Percentiles rank a stretch among this genome's conserved stretches.
Conservation (phyloP, 768 basidiomycete genomes). For the Lentinula detonsa region DNA sequence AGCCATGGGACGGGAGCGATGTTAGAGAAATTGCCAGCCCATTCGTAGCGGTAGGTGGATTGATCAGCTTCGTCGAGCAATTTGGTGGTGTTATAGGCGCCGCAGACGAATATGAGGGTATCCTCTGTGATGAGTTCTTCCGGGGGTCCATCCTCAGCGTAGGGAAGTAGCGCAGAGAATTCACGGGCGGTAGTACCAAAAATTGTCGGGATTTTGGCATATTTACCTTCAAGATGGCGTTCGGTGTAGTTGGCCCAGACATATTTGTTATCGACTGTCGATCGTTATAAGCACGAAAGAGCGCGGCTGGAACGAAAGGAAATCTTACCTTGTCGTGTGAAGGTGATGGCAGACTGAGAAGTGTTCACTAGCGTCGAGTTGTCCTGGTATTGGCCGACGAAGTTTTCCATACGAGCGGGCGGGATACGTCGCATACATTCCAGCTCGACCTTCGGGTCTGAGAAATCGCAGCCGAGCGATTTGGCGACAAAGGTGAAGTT, state of each 20-base stretch:
- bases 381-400: conserved; percentile 9
- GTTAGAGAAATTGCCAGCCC: conserved; percentile 8
- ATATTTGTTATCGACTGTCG: conserved; percentile 4
- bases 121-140: background rate
- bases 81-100: conserved; percentile 2
- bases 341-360: conserved; percentile 5
- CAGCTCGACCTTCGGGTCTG: conserved; percentile 1
- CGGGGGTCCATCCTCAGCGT: conserved; percentile 8
- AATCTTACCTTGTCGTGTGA: background rate
- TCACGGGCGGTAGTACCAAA: conserved; percentile 8
- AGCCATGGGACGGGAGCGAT: conserved; percentile 5
- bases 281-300: background rate
- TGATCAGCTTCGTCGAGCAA: conserved; percentile 5
- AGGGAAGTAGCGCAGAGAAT: conserved; percentile 4
- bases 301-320: background rate
- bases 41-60: conserved; percentile 9
- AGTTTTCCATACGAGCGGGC: conserved; percentile 6
- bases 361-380: conserved; percentile 2
- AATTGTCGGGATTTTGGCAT: conserved; percentile 6
- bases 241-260: conserved; percentile 8
- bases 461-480: conserved; percentile 9
- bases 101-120: conserved; percentile 2
- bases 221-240: conserved; percentile 2
- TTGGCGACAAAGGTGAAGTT: conserved; percentile 10
- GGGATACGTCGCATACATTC: conserved; percentile 10